phyloP scores from a whole-genome alignment of 306 rosid species.

The Castanea mollissima region DNA sequence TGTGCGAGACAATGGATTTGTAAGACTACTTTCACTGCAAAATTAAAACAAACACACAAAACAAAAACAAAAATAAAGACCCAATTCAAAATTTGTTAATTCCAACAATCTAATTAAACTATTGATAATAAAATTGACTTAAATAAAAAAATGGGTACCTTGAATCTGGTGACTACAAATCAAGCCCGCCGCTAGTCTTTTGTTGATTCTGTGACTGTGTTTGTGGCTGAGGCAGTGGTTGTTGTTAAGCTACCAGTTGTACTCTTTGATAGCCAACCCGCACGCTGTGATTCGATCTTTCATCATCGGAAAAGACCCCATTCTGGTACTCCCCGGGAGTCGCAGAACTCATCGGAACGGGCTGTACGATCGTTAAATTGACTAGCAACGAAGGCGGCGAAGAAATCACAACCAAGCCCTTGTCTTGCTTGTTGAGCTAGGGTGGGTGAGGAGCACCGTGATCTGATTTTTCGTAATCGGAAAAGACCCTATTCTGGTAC shows the following conservation, averaged over 20 bases:
- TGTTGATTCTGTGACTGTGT: constrained; percentile 56
- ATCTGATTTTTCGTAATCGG: constrained; percentile 94
- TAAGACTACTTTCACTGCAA: constrained; percentile 71
- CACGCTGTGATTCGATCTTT: constrained; percentile 83
- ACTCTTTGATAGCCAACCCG: constrained; percentile 53
- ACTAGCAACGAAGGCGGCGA: constrained; percentile 65
- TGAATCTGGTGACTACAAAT: constrained; percentile 90
- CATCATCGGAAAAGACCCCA: constrained; percentile 74
- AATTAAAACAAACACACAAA: constrained; percentile 27
- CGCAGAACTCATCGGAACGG: constrained; percentile 37
- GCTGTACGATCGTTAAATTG: constrained; percentile 25
- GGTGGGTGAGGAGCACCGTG: constrained; percentile 30
- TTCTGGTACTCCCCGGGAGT: constrained; percentile 47
- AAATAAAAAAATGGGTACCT: constrained; percentile 45
- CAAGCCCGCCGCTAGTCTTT: constrained; percentile 55
- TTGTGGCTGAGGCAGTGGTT: constrained; percentile 33
- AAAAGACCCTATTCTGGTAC: constrained; percentile 52
- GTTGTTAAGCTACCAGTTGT: constrained; percentile 50
- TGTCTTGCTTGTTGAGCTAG: constrained; percentile 44
- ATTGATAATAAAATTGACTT: background rate
- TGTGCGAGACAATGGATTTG: constrained; percentile 59
- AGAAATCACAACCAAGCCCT: constrained; percentile 52
- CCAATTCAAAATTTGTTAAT: constrained; percentile 32
- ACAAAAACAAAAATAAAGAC: constrained; percentile 18
- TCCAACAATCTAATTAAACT: constrained; percentile 4